phyloP scores from a whole-genome alignment of 2,329 filamentous ascomycete species.

The Dactylonectria estremocensis region DNA sequence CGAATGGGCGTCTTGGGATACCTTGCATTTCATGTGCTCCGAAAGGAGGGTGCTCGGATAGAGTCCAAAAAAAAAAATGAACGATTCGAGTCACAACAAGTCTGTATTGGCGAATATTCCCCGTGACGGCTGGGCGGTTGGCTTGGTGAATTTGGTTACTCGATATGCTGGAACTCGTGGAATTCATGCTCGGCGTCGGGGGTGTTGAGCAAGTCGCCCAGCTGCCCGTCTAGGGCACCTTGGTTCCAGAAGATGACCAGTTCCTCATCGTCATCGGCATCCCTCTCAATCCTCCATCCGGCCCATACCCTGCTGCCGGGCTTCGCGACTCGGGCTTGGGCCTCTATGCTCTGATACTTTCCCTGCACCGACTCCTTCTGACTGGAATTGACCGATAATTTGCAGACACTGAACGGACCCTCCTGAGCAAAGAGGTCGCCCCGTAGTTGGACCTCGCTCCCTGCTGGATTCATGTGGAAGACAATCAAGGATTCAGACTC shows the following conservation, averaged over 20 bases:
- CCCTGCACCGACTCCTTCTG: slow-evolving; percentile 53
- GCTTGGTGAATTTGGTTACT: slow-evolving; percentile 36
- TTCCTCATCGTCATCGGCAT: slow-evolving; percentile 51
- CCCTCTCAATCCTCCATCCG: slow-evolving; percentile 61
- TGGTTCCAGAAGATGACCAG: slow-evolving; percentile 59
- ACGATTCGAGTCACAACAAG: slow-evolving; percentile 53
- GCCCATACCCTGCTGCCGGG: slow-evolving; percentile 53
- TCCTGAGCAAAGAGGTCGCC: slow-evolving; percentile 45
- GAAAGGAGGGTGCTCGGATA: slow-evolving; percentile 57
- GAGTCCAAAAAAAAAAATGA: slow-evolving; percentile 54
- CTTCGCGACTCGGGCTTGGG: slow-evolving; percentile 48
- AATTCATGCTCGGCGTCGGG: slow-evolving; percentile 40
- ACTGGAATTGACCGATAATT: slow-evolving; percentile 50
- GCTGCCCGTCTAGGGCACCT: slow-evolving; percentile 53
- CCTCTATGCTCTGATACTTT: slow-evolving; percentile 53
- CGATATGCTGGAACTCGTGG: slow-evolving; percentile 46
- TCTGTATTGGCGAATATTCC: slow-evolving; percentile 19
- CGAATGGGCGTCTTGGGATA: slow-evolving; percentile 70
- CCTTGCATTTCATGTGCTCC: slow-evolving; percentile 66
- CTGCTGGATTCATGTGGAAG: slow-evolving; percentile 59
- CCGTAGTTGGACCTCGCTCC: slow-evolving; percentile 42
- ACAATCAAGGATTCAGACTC: slow-evolving; percentile 53
- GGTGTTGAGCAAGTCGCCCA: slow-evolving; percentile 45
- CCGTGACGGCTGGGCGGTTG: slow-evolving; percentile 29
- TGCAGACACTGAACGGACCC: slow-evolving; percentile 54